These are phyloP conservation scores for Suillus discolor DNA, from an alignment of 768 basidiomycete genomes.

Conservation along the genomic window DNA sequence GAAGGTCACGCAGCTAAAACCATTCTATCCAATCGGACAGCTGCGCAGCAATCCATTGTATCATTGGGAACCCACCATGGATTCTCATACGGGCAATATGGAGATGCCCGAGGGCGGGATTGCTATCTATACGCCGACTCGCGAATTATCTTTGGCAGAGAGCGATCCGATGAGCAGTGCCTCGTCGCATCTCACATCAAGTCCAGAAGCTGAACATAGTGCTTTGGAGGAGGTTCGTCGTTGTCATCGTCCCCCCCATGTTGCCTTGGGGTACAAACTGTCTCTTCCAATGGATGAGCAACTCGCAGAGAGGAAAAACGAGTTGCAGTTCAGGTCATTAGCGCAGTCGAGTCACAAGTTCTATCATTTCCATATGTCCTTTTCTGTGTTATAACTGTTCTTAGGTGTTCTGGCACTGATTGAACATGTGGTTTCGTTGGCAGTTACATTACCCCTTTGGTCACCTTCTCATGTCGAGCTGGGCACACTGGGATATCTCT, in stretches of 20 bases:
- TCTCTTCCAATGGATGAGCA: slow-evolving; percentile 40
- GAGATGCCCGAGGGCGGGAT: slow-evolving; percentile 37
- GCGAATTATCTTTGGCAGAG: slow-evolving; percentile 5
- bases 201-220: not conserved
- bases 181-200: slow-evolving; percentile 33
- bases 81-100: slow-evolving; percentile 11
- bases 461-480: slow-evolving; percentile 56
- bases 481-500: slow-evolving; percentile 72
- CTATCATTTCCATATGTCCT: slow-evolving; percentile 61
- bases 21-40: slow-evolving; percentile 1
- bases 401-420: not conserved
- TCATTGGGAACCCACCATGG: not conserved
- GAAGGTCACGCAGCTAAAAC: not conserved
- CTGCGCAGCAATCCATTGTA: not conserved
- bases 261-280: slow-evolving; percentile 39
- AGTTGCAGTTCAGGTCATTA: slow-evolving; percentile 68
- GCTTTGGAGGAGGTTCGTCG: slow-evolving; percentile 6
- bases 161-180: slow-evolving; percentile 27
- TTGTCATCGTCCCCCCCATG: not conserved
- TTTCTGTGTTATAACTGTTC: not conserved
- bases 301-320: slow-evolving; percentile 51
- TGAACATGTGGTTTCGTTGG: not conserved
- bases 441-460: slow-evolving; percentile 69
- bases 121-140: slow-evolving; percentile 40
- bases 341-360: slow-evolving; percentile 58